Percentiles rank a stretch among this genome's conserved stretches.
These are phyloP conservation scores for Aspergillus novoparasiticus DNA, from an alignment of 2,329 filamentous ascomycete genomes.

Conservation along the genomic window DNA sequence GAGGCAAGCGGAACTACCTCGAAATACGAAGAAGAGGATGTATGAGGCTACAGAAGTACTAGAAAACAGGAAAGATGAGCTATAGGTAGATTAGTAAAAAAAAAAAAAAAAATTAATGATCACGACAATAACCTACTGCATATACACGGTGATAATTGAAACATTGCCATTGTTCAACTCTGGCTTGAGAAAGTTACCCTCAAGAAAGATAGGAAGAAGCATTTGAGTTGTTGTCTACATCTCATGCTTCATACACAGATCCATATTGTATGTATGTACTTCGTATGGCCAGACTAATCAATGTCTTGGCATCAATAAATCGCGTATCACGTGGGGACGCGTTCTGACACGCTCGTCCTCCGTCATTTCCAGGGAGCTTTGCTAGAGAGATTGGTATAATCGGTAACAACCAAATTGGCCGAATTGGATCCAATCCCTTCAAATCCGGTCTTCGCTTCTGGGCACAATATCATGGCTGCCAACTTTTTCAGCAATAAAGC, in stretches of 20 bases:
- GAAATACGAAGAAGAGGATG: conserved; percentile 54
- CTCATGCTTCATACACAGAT: not conserved
- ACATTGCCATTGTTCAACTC: not conserved
- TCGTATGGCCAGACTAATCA: not conserved
- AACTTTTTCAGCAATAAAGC: conserved; percentile 97
- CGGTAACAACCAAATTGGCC: conserved; percentile 3
- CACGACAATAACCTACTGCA: not conserved
- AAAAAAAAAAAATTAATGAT: not conserved
- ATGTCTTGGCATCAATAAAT: conserved; percentile 22
- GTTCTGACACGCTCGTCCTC: conserved; percentile 25
- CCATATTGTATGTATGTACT: not conserved
- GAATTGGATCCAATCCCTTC: conserved; percentile 1
- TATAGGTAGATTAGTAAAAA: conserved; percentile 27
- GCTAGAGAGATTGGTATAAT: not conserved
- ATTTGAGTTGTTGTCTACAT: not conserved
- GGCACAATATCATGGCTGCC: conserved; percentile 58
- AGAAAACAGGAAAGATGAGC: conserved; percentile 40
- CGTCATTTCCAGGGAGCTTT: not conserved
- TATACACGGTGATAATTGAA: not conserved
- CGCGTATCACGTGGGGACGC: conserved; percentile 41
- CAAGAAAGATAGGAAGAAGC: not conserved
- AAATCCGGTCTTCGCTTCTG: not conserved
- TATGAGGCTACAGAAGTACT: conserved; percentile 44
- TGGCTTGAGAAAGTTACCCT: not conserved
- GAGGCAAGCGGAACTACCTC: conserved; percentile 41